Base-by-base conservation (phyloP, 257 asterid genomes). In the Echium plantagineum region DNA sequence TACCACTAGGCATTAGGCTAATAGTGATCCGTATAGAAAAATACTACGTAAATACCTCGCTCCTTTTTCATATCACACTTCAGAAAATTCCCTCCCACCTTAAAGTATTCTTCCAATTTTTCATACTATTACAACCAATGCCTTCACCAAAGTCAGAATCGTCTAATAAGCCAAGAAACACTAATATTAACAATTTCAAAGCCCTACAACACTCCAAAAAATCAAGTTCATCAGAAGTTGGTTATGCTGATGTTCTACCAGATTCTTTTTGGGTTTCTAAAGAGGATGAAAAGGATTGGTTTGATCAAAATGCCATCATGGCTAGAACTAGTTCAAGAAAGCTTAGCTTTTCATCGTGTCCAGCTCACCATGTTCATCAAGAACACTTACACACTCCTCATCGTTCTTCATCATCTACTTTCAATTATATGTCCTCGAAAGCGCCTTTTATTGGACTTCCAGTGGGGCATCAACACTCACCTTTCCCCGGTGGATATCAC, bases 231-330 rank as follows among this genome's bases (percentile, higher is more conserved):
- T 10, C 49, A 42, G 17, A 42, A 42, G 49, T 4, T 10, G 49
- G 17, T 42, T 13, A 42, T 42, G 6, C 9, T 35, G 94, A 85
- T 69, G 73, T 82, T 13, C 94, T 90, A 0, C 94, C 94, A 0
- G 87, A 85, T 2, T 82, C 94, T 3, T 85, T 82, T 66, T 76
- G 76, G 73, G 71, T 85, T 55, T 63, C 87, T 1, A 54, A 55
- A 58, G 81, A 69, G 60, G 61, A 75, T 20, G 89, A 85, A 35
- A 75, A 57, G 32, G 87, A 80, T 51, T 85, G 94, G 94, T 71
- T 74, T 52, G 69, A 76, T 17, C 74, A 73, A 42, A 73, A 82
- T 57, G 89, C 90, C 15, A 65, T 77, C 52, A 76, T 82, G 77
- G 77, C 80, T 62, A 81, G 90, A 30, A 82, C 75, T 58, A 63